Percentiles rank a stretch among this genome's conserved stretches.
phyloP scores from a whole-genome alignment of 1,284 basidiomycete species.

The Mycena sp. region DNA sequence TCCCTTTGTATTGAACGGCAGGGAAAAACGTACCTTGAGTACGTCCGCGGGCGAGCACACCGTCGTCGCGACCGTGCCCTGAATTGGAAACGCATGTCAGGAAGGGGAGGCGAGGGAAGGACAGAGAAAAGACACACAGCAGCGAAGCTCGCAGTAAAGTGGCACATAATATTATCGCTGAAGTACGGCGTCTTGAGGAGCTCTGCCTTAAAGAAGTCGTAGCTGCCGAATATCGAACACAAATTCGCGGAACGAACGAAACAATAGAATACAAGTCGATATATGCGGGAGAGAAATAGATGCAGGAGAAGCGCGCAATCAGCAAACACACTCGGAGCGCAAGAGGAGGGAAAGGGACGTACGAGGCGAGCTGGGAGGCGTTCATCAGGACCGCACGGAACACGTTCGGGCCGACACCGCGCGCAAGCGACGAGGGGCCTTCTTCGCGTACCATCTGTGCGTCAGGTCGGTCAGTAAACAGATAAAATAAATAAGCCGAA shows the following conservation, averaged over 20 bases:
- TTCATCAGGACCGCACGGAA: constrained; percentile 92
- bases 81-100: background rate
- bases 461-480: background rate
- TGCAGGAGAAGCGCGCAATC: background rate
- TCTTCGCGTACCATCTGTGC: constrained; percentile 85
- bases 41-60: constrained; percentile 96
- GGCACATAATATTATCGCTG: constrained; percentile 82
- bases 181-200: constrained; percentile 77
- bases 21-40: constrained; percentile 69
- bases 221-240: too few species aligned
- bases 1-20: constrained; percentile 18
- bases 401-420: constrained; percentile 89
- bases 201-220: constrained; percentile 90
- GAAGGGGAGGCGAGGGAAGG: background rate
- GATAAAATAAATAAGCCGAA: background rate
- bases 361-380: constrained; percentile 90
- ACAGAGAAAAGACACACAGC: constrained; percentile 62
- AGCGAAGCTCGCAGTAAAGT: constrained; percentile 87
- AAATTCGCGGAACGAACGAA: too few species aligned
- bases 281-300: too few species aligned
- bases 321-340: background rate
- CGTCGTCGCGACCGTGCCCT: constrained; percentile 93
- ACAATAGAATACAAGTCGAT: too few species aligned
- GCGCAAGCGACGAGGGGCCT: constrained; percentile 75
- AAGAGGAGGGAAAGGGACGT: constrained; percentile 39